Base-by-base conservation (phyloP, 1,284 basidiomycete genomes). In the Fomitopsis schrenkii region DNA sequence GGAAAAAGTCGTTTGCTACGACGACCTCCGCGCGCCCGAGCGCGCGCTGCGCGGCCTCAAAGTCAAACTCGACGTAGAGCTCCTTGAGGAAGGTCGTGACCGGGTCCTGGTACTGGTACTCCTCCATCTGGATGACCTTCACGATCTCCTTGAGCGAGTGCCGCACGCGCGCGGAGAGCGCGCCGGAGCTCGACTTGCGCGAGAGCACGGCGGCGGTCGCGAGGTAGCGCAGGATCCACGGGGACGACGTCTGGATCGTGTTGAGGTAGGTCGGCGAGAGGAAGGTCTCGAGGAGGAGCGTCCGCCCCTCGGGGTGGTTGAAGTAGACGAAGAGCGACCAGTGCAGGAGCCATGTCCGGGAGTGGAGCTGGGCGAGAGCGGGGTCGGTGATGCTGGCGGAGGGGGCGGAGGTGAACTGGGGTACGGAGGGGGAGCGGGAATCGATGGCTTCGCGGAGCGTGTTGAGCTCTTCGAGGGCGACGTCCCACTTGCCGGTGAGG, bases 291-390 rank as follows among this genome's bases (percentile, higher is more conserved):
- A 99, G 90, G 60, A 99, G 87, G 44, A 94, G 87, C n/a, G 93
- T 93, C 46, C 96, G 88, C 35, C 94, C 95, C 66, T 95, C 86
- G 0, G 89, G 88, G 76, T 98, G 94, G 80, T 98, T 98, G 84
- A 97, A 98, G 79, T 96, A 98, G 66, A 98, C 94, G 76, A 98
- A 99, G 57, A 99, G 87, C 17, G 92, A 94, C 97, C 97, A 99
- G 80, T 99, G 97, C 14, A 95, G 86, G 62, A 97, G 86, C 96
- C 97, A 98, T 55, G 94, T 94, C 63, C 97, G 87, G n/a, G 95
- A 93, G 77, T 97, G 95, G 58, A 97, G 84, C 71, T 94, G 95
- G 55, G 83, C 83, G 58, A 94, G 84, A 52, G 85, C 81, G 19
- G 84, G 80, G 46, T 84, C 81, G 30, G 83, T 77, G 41, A 84